Evolutionary conservation across 1,284 basidiomycete species (phyloP).

Genomic region (Ustilago vetiveriae): DNA sequence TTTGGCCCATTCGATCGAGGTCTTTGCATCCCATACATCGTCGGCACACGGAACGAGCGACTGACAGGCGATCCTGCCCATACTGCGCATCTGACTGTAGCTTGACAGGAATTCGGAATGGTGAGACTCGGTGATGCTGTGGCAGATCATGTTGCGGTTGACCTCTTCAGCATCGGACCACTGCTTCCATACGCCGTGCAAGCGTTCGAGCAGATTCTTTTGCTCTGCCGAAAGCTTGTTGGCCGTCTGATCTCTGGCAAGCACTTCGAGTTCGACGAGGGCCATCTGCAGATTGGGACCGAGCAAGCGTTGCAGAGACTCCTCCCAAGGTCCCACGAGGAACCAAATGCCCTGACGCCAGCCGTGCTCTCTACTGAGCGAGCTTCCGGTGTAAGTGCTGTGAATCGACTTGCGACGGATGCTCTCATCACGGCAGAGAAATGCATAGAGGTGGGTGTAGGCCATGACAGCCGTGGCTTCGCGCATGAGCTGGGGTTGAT

Average conservation of each 20-base stretch:
- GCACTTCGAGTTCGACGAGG: slow-evolving; percentile 43
- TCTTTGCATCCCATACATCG: slow-evolving; percentile 42
- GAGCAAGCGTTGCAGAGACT: slow-evolving; percentile 36
- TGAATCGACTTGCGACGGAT: slow-evolving; percentile 41
- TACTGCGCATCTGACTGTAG: slow-evolving; percentile 31
- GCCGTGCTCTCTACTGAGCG: slow-evolving; percentile 25
- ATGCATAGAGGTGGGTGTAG: slow-evolving; percentile 29
- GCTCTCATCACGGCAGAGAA: slow-evolving; percentile 34
- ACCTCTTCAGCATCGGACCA: slow-evolving; percentile 48
- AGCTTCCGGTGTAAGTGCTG: slow-evolving; percentile 38
- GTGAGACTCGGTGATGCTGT: slow-evolving; percentile 44
- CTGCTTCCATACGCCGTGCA: slow-evolving; percentile 43
- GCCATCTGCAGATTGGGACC: slow-evolving; percentile 37
- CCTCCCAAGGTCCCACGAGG: slow-evolving; percentile 38
- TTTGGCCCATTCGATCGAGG: slow-evolving; percentile 41
- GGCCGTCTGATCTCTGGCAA: slow-evolving; percentile 22
- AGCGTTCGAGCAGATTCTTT: slow-evolving; percentile 21
- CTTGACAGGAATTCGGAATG: slow-evolving; percentile 35
- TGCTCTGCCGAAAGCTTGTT: slow-evolving; percentile 34
- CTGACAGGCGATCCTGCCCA: slow-evolving; percentile 30
- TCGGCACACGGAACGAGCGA: slow-evolving; percentile 40
- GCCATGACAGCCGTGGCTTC: slow-evolving; percentile 36
- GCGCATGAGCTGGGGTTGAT: slow-evolving; percentile 39
- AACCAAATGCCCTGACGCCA: slow-evolving; percentile 44
- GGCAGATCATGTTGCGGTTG: slow-evolving; percentile 41